These are phyloP conservation scores for Jasminum sambac DNA, from an alignment of 257 asterid species.

Conservation along the genomic window DNA sequence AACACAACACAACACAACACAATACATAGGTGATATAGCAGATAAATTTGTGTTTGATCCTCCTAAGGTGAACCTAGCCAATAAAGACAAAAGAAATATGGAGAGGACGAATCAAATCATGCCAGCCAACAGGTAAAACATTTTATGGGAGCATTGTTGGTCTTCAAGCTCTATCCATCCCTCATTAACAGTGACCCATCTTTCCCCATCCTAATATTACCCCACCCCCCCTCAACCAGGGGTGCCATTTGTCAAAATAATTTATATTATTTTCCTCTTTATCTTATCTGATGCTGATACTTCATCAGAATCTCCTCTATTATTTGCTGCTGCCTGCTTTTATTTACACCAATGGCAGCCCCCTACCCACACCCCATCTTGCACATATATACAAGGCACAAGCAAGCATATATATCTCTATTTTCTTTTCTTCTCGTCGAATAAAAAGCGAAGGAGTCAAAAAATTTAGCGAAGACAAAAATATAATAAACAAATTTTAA, in stretches of 20 bases:
- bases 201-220: conserved; percentile 31
- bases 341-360: conserved; percentile 30
- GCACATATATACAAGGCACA: background rate
- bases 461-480: too few relatives aligned
- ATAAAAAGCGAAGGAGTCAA: too few relatives aligned
- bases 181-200: conserved; percentile 38
- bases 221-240: background rate
- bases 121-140: conserved; percentile 51
- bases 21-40: background rate
- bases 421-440: too few relatives aligned
- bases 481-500: too few relatives aligned
- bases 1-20: background rate
- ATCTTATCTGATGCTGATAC: conserved; percentile 42
- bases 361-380: conserved; percentile 18
- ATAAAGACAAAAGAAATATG: conserved; percentile 46
- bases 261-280: background rate
- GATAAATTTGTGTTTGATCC: background rate
- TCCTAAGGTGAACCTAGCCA: conserved; percentile 39
- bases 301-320: conserved; percentile 38
- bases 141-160: conserved; percentile 39
- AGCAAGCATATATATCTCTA: background rate
- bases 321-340: conserved; percentile 45
- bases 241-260: background rate
- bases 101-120: conserved; percentile 55
- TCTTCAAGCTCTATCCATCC: conserved; percentile 56